A percentile compares a stretch with the other conserved stretches of the same genome.
Conservation (phyloP, 352 stramenopile species). For the Phytophthora palmivora region DNA sequence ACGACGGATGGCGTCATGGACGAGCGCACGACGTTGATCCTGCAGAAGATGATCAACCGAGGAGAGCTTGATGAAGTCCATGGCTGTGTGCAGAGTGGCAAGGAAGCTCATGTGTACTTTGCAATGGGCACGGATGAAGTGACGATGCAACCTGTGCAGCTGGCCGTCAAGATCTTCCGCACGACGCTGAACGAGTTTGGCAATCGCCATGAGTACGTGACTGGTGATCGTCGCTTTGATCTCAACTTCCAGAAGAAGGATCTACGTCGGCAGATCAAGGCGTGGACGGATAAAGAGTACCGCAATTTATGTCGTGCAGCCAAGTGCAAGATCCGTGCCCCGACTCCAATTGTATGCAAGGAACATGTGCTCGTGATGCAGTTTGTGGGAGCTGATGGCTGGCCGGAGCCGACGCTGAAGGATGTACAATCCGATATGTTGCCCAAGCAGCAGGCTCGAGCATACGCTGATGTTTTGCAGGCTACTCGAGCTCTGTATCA, state of each 20-base stretch:
- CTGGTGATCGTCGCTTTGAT: constrained; percentile 80
- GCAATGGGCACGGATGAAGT: constrained; percentile 61
- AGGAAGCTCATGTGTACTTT: constrained; percentile 87
- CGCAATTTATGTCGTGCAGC: constrained; percentile 63
- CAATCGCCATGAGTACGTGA: constrained; percentile 87
- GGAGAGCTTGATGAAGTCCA: constrained; percentile 76
- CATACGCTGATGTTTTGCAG: constrained; percentile 64
- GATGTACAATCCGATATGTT: constrained; percentile 59
- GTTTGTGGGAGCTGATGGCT: constrained; percentile 66
- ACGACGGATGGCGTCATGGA: constrained; percentile 85
- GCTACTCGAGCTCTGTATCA: constrained; percentile 62
- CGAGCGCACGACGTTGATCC: constrained; percentile 67
- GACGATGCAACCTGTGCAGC: constrained; percentile 46
- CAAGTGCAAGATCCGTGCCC: constrained; percentile 56
- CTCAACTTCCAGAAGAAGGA: constrained; percentile 80
- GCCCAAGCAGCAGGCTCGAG: constrained; percentile 50
- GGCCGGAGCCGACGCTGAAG: constrained; percentile 73
- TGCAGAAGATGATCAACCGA: constrained; percentile 80
- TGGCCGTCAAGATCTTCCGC: constrained; percentile 86
- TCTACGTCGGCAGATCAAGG: constrained; percentile 68
- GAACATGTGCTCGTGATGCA: constrained; percentile 80
- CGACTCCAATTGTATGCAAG: constrained; percentile 55
- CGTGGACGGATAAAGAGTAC: constrained; percentile 82
- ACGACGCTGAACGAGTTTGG: constrained; percentile 85
- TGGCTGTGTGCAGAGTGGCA: constrained; percentile 80